Evolutionary conservation across 2,329 filamentous ascomycete genomes (phyloP), one percentile per base, ranked within the genome.

Genomic region (Venturia effusa): DNA sequence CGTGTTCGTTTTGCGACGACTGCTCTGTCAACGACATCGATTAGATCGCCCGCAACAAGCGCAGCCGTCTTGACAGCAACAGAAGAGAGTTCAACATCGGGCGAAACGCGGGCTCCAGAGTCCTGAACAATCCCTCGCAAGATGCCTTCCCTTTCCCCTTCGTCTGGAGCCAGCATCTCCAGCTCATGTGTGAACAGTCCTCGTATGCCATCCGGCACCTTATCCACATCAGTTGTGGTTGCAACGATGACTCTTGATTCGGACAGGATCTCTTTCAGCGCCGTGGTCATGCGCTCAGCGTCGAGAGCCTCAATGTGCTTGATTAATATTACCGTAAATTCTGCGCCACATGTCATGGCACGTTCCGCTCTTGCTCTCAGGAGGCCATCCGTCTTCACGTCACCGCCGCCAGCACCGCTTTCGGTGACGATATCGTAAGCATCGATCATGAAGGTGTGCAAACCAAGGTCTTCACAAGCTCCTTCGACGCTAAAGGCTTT

Each of bases 31-130:
- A 97, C 90, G 0, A 99, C 93, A 71, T 99, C 94, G 1, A 96
- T 88, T 11, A 99, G 78, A 72, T 99, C 93, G 17, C 92, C 94
- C 24, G 94, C 94, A 3, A 99, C 94, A 8, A 99, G 81, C 1
- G 94, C 94, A 7, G 94, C 94, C 10, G 94, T 99, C 78, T 97
- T 97, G 61, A 99, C 83, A 0, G 94, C 94, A 19, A 99, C 87
- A 11, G 88, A 86, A 66, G 86, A 84, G 5, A 99, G 80, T 64
- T 97, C 92, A 3, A 97, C 90, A 61, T 92, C 88, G 0, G 88
- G 84, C 22, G 92, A 89, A 1, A 97, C 77, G n/a, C 84, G 83
- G 27, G 96, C 82, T 1, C 89, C 87, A 34, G 86, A 84, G 65
- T 91, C 87, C 40, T 89, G 83, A 40, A 97, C 83, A 41, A 95